Evolutionary conservation across 179 eudicot genomes (phyloP), one percentile per base, ranked within the genome.

Genomic region (Dionaea muscipula): DNA sequence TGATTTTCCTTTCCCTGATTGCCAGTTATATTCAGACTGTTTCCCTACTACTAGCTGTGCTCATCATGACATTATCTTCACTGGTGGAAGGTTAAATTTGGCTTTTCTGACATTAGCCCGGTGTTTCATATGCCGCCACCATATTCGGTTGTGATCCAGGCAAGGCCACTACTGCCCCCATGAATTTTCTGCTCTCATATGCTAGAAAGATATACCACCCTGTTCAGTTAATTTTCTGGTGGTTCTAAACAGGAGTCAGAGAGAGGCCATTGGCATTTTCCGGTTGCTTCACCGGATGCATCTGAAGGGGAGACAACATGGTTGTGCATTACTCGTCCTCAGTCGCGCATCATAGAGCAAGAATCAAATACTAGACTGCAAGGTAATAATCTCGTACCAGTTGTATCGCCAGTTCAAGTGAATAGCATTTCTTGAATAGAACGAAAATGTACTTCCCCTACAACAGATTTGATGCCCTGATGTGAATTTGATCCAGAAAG

Each of bases 71-170:
- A n/a, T 41, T 25, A 44, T 57, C 7, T 35, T 9, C 31, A n/a
- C 26, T 22, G 11, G 66, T 64, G 54, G 56, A 49, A 89, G 97
- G 97, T 85, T 27, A 93, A 70, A 40, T 83, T 90, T 76, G 72
- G 69, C 47, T 90, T 86, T 75, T 67, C 83, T 33, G 94, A 83
- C 48, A 44, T 54, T 15, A 85, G 94, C 53, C 90, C 82, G 10
- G 70, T 75, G 48, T 81, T 86, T 62, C 85, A 76, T 72, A 86
- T 90, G 97, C 97, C 97, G 13, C 97, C 95, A 52, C 94, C 94
- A 35, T 90, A 79, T 63, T 86, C 97, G 37, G 81, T 86, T 57
- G 90, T 90, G 26, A 86, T 90, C 61, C 95, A 90, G 95, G 97
- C 86, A 53, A 40, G 70, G 49, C 20, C 43, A 38, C 26, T 16